These are phyloP conservation scores for Strigomonas oncopelti DNA, from an alignment of 208 protist genomes.

Conservation along the genomic window DNA sequence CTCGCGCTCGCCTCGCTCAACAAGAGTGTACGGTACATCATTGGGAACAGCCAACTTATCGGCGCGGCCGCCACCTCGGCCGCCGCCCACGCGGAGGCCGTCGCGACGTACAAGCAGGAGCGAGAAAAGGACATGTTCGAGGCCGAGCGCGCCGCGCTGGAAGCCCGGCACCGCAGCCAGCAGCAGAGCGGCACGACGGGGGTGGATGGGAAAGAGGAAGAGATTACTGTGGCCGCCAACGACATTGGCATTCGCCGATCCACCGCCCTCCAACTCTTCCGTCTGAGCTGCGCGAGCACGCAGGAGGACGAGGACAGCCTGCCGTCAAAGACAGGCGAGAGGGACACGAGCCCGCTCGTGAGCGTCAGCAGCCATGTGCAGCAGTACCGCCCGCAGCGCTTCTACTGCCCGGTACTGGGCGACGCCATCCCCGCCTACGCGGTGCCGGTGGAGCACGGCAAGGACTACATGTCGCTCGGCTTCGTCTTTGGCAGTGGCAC, in stretches of 20 bases:
- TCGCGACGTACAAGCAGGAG: neutral
- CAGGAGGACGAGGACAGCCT: neutral
- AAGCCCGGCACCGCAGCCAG: neutral
- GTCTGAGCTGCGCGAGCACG: conserved; percentile 35
- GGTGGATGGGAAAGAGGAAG: conserved; percentile 15
- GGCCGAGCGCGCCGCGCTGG: neutral
- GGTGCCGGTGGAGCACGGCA: conserved; percentile 74
- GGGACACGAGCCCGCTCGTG: neutral
- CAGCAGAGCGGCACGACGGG: neutral
- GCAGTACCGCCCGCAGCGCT: neutral
- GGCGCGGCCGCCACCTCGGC: conserved; percentile 22
- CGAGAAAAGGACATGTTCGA: neutral
- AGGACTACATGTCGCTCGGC: conserved; percentile 71
- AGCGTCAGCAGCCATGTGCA: neutral
- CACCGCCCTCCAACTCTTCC: conserved; percentile 76
- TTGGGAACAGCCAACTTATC: conserved; percentile 61
- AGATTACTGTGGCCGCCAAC: conserved; percentile 29
- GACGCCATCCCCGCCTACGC: conserved; percentile 36
- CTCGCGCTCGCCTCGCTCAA: conserved; percentile 42
- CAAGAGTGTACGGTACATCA: conserved; percentile 60
- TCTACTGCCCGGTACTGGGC: conserved; percentile 2
- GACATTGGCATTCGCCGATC: conserved; percentile 81
- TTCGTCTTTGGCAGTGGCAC: conserved; percentile 80
- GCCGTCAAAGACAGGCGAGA: neutral
- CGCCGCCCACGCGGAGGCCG: neutral